Evolutionary conservation across 768 basidiomycete genomes (phyloP).

Genomic region (Tylopilus subfusipes): DNA sequence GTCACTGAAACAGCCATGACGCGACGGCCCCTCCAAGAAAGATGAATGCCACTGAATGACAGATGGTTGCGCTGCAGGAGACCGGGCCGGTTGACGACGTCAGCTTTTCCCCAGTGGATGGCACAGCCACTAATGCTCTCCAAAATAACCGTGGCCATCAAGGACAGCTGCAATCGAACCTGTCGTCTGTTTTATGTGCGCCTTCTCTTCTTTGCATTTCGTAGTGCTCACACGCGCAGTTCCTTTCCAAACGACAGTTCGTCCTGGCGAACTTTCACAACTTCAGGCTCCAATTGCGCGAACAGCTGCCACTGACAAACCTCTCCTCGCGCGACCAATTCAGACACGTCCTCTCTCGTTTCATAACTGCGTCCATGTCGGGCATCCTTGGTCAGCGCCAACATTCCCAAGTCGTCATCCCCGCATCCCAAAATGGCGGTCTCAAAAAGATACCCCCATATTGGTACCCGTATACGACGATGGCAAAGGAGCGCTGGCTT

Average conservation of each 20-base stretch:
- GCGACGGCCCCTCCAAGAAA: no score
- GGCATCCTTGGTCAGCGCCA: constrained; percentile 23
- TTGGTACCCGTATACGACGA: constrained; percentile 92
- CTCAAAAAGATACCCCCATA: constrained; percentile 83
- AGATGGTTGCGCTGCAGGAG: no score
- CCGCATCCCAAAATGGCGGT: constrained; percentile 31
- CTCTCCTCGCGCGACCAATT: constrained; percentile 55
- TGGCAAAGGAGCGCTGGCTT: constrained; percentile 89
- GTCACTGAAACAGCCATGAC: no score
- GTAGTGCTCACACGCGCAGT: background rate
- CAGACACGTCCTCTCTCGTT: constrained; percentile 48
- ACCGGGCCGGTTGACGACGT: no score
- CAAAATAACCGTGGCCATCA: constrained; percentile 20
- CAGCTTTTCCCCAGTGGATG: no score
- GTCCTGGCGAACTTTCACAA: constrained; percentile 29
- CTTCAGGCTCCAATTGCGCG: constrained; percentile 28
- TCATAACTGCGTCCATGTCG: constrained; percentile 51
- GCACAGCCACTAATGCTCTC: constrained; percentile 14
- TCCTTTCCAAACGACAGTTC: constrained; percentile 26
- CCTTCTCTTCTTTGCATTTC: background rate
- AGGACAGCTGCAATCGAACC: constrained; percentile 18
- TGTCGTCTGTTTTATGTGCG: constrained; percentile 24
- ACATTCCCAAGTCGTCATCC: constrained; percentile 23
- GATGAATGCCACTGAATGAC: no score
- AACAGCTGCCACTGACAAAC: constrained; percentile 41